Evolutionary conservation across 2,329 filamentous ascomycete species (phyloP), one percentile per base, ranked within the genome.

Genomic region (Penicillium sp.): DNA sequence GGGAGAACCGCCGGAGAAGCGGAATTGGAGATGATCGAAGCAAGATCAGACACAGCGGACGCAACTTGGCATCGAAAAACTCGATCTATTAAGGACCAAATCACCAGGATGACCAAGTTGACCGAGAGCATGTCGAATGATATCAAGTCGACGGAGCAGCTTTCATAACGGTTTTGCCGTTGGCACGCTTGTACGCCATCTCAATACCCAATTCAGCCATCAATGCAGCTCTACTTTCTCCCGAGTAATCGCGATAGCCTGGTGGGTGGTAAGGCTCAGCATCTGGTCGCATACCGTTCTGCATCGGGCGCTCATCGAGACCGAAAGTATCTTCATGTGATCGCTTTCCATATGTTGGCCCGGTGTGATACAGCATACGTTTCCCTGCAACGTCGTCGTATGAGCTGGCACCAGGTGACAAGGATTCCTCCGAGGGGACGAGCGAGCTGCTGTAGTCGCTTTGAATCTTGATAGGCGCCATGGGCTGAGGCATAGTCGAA

Each of bases 231-330:
- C 64, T 60, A 22, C 61, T 61, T 29, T 65, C 64, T 9, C 64
- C 63, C 3, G 68, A 64, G 42, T 60, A 61, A 36, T 69, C 63
- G 11, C 66, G 68, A 40, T 61, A 60, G 9, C 51, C 40, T n/a
- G 36, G 54, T 14, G 63, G 51, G 60, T 67, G 51, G 60, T 67
- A 58, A 40, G 53, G 34, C 24, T 73, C 63, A 32, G 60, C 50
- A 49, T 73, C 70, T 7, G 77, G 76, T 27, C 77, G 74, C 70
- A 72, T 73, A 48, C 77, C 76, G 56, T 79, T 76, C 56, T 72
- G 66, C 27, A 79, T 69, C 1, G 74, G 64, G 40, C 72, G 68
- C 3, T 72, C 67, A 42, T 72, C 75, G 54, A 66, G 66, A 47
- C 73, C 72, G 51, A 76, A 76, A 1, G 71, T 65, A 21, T 75